phyloP scores from a whole-genome alignment of 169 alveolate genomes.

The Cystoisospora suis region DNA sequence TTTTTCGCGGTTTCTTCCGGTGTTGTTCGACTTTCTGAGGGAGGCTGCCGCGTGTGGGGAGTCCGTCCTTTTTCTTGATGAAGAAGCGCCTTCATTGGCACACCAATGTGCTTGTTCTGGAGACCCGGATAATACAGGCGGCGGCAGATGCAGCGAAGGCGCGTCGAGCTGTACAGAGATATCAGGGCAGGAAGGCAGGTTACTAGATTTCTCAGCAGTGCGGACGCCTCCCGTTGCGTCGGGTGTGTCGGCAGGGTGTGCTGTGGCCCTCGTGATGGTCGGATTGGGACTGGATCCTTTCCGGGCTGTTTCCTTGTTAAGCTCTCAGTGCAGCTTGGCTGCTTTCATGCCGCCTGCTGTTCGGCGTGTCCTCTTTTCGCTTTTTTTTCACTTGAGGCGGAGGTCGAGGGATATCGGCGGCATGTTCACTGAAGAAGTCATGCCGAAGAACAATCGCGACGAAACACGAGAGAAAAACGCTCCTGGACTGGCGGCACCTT shows the following conservation, averaged over 20 bases:
- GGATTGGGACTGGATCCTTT: not conserved
- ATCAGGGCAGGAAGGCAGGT: not conserved
- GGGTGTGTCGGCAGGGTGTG: not conserved
- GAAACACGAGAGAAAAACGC: not conserved
- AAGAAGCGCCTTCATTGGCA: not conserved
- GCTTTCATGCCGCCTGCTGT: not conserved
- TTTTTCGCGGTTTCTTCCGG: not conserved
- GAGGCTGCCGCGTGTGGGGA: slow-evolving; percentile 5
- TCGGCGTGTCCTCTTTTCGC: not conserved
- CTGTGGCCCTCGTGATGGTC: not conserved
- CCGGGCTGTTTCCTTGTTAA: not conserved
- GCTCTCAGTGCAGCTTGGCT: slow-evolving; percentile 20
- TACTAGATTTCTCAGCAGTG: not conserved
- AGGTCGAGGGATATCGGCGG: not conserved
- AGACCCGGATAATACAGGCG: not conserved
- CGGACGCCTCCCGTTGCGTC: not conserved
- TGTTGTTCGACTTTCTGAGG: slow-evolving; percentile 3
- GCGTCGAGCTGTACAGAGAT: not conserved
- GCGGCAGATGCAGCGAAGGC: not conserved
- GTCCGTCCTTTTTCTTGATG: not conserved
- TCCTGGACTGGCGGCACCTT: not conserved
- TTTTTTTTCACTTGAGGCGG: too few species aligned
- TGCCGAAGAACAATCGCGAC: not conserved
- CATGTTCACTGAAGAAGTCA: not conserved
- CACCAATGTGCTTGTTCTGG: not conserved